A percentile compares a stretch with the other conserved stretches of the same genome.
Evolutionary conservation across 306 rosid species (phyloP).

Genomic region (Vicia villosa): DNA sequence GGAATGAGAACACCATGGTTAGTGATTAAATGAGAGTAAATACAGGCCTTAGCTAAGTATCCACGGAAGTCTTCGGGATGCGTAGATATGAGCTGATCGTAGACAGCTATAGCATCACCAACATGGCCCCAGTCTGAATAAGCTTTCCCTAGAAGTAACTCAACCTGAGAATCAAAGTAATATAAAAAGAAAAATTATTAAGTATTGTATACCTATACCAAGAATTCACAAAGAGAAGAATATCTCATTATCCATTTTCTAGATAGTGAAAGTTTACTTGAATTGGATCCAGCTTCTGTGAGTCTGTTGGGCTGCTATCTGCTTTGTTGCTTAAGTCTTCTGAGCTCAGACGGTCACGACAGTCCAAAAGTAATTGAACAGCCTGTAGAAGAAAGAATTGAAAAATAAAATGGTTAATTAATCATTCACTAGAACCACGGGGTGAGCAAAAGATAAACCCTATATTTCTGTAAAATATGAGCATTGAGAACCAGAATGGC

Average conservation of each 20-base stretch:
- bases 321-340: conserved; percentile 39
- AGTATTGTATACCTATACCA: conserved; percentile 4
- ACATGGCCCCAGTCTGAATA: conserved; percentile 95
- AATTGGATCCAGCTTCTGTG: conserved; percentile 68
- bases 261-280: conserved; percentile 56
- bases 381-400: conserved; percentile 56
- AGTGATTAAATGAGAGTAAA: conserved; percentile 13
- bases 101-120: conserved; percentile 87
- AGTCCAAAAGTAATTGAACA: conserved; percentile 69
- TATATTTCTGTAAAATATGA: conserved; percentile 17
- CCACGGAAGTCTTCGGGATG: conserved; percentile 89
- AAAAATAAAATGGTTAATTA: conserved; percentile 18
- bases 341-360: conserved; percentile 50
- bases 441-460: conserved; percentile 7
- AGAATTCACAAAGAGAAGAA: conserved; percentile 3
- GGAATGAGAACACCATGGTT: conserved; percentile 13
- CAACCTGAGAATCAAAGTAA: conserved; percentile 60
- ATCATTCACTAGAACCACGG: conserved; percentile 4
- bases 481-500: conserved; percentile 34
- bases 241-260: conserved; percentile 15
- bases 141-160: conserved; percentile 94
- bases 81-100: conserved; percentile 73
- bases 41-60: conserved; percentile 84
- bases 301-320: conserved; percentile 48
- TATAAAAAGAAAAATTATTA: neutral